Percentiles rank a stretch among this genome's conserved stretches.
Evolutionary conservation across 2,329 filamentous ascomycete species (phyloP).

Genomic region (Alternaria triticimaculans): DNA sequence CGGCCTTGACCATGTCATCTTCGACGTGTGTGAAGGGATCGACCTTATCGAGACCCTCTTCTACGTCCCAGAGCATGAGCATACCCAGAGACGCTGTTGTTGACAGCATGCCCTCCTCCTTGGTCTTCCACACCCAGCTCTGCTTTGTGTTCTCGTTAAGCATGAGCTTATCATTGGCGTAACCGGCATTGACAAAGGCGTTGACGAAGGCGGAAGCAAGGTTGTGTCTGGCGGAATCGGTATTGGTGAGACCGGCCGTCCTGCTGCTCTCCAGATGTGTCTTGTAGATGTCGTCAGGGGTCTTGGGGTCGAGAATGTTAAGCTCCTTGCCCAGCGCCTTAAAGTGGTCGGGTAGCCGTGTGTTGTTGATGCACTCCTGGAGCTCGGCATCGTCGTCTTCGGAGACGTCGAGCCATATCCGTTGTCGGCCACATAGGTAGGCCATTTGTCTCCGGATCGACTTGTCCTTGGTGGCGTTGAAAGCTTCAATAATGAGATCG

Average conservation of each 20-base stretch:
- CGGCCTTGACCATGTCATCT: slow-evolving; percentile 86
- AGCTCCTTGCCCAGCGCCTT: slow-evolving; percentile 93
- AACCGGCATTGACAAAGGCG: slow-evolving; percentile 94
- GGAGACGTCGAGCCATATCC: slow-evolving; percentile 79
- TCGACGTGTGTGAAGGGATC: slow-evolving; percentile 89
- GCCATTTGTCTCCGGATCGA: slow-evolving; percentile 91
- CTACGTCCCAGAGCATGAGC: slow-evolving; percentile 90
- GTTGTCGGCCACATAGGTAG: slow-evolving; percentile 89
- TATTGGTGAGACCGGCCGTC: slow-evolving; percentile 89
- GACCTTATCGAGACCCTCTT: slow-evolving; percentile 89
- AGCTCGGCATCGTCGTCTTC: slow-evolving; percentile 77
- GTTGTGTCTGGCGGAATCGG: slow-evolving; percentile 95
- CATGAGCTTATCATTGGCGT: slow-evolving; percentile 98
- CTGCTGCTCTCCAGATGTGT: slow-evolving; percentile 95
- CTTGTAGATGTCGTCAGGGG: slow-evolving; percentile 99
- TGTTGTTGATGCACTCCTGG: slow-evolving; percentile 84
- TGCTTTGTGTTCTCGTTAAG: slow-evolving; percentile 81
- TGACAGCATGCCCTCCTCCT: slow-evolving; percentile 96
- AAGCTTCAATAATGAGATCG: slow-evolving; percentile 80
- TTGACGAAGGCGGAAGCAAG: slow-evolving; percentile 96
- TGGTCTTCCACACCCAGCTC: slow-evolving; percentile 99
- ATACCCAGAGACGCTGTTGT: slow-evolving; percentile 94
- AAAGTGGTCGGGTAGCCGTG: slow-evolving; percentile 88
- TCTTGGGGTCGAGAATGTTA: slow-evolving; percentile 95
- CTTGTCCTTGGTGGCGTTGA: slow-evolving; percentile 79